A percentile compares a stretch with the other conserved stretches of the same genome.
phyloP scores from a whole-genome alignment of 2,329 filamentous ascomycete species.

The Cordyceps tenuipes region DNA sequence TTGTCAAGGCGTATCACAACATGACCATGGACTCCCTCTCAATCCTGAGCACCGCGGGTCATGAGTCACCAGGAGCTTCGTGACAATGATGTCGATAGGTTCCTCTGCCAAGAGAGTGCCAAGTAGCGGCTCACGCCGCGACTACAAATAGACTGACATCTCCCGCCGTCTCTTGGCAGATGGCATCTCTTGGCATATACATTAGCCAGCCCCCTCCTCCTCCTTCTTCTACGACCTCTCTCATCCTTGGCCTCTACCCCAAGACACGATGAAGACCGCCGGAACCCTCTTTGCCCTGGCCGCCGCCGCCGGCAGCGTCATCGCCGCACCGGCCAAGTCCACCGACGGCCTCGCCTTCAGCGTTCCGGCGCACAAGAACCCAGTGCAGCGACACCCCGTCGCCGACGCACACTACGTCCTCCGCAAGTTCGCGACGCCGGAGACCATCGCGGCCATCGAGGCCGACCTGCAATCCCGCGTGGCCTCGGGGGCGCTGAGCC shows the following conservation, averaged over 20 bases:
- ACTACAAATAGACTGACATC: conserved; percentile 2
- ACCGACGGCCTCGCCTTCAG: conserved; percentile 5
- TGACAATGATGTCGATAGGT: neutral
- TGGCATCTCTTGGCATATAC: neutral
- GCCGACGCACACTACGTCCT: neutral
- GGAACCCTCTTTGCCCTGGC: conserved; percentile 6
- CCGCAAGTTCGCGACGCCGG: conserved; percentile 1
- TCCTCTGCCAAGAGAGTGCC: neutral
- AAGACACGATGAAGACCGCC: conserved; percentile 5
- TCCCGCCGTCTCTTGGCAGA: conserved; percentile 3
- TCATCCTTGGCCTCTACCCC: neutral
- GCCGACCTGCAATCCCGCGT: neutral
- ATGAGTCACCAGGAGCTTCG: neutral
- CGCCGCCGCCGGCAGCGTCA: conserved; percentile 1
- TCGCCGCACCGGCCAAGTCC: neutral
- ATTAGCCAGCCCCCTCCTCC: neutral
- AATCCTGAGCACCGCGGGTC: neutral
- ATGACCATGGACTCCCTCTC: neutral
- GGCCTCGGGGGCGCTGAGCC: neutral
- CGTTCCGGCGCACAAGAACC: conserved; percentile 2
- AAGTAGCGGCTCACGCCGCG: neutral
- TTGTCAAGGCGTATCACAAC: neutral
- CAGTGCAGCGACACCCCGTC: neutral
- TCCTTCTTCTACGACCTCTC: neutral
- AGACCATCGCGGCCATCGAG: neutral